phyloP scores from a whole-genome alignment of 2,329 filamentous ascomycete species.

The Calonectria hongkongensis region DNA sequence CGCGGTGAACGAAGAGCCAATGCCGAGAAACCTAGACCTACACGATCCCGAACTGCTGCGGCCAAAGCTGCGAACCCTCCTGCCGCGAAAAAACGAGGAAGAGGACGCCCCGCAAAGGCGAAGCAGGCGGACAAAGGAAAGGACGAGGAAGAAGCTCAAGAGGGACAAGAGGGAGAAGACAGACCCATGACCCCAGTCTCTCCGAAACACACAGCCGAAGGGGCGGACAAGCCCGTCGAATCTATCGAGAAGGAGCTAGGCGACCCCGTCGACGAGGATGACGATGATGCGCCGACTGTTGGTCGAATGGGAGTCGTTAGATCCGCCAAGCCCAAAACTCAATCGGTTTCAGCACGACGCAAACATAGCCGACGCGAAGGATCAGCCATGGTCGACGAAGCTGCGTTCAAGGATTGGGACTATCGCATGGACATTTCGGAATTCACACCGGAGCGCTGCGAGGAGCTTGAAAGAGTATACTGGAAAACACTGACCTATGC shows the following conservation, averaged over 20 bases:
- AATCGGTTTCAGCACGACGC: slow-evolving; percentile 89
- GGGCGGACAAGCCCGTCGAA: slow-evolving; percentile 62
- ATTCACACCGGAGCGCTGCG: slow-evolving; percentile 92
- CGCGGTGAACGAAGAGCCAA: slow-evolving; percentile 87
- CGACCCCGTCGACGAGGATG: slow-evolving; percentile 68
- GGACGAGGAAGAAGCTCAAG: slow-evolving; percentile 61
- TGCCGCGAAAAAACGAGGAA: slow-evolving; percentile 62
- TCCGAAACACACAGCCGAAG: slow-evolving; percentile 64
- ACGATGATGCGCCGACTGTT: slow-evolving; percentile 55
- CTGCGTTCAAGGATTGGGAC: slow-evolving; percentile 92
- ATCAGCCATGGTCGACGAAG: slow-evolving; percentile 88
- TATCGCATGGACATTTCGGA: slow-evolving; percentile 92
- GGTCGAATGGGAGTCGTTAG: slow-evolving; percentile 71
- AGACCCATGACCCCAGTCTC: slow-evolving; percentile 77
- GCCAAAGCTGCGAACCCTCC: slow-evolving; percentile 58
- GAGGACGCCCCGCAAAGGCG: slow-evolving; percentile 62
- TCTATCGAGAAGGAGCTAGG: slow-evolving; percentile 71
- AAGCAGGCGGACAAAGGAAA: slow-evolving; percentile 60
- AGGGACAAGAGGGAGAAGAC: slow-evolving; percentile 67
- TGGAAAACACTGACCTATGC: slow-evolving; percentile 99
- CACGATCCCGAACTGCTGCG: slow-evolving; percentile 62
- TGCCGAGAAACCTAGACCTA: slow-evolving; percentile 70
- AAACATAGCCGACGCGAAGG: slow-evolving; percentile 89
- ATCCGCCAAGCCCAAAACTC: slow-evolving; percentile 75
- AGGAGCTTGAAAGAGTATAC: slow-evolving; percentile 94